Evolutionary conservation across 2,329 filamentous ascomycete species (phyloP).

Genomic region (Cordyceps tenuipes): DNA sequence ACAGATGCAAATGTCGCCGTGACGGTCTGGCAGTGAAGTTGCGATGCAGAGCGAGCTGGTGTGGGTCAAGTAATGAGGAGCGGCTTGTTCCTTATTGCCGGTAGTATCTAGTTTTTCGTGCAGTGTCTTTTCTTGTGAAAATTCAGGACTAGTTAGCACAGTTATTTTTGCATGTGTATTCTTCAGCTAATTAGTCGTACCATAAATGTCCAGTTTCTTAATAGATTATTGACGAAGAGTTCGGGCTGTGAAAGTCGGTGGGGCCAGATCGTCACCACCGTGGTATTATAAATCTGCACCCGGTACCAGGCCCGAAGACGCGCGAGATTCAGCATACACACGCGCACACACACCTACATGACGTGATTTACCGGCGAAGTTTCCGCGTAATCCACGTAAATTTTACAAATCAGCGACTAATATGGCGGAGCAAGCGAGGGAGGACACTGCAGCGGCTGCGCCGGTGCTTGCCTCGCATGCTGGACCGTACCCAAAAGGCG

Average conservation of each 20-base stretch:
- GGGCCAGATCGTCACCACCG: not conserved
- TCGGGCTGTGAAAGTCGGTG: not conserved
- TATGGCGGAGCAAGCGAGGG: constrained; percentile 32
- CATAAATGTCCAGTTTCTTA: no score
- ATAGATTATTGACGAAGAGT: no score
- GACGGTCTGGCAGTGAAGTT: not conserved
- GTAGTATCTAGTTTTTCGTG: not conserved
- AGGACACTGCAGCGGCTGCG: constrained; percentile 17
- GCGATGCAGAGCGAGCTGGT: not conserved
- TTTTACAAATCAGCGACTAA: not conserved
- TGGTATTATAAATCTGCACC: constrained; percentile 8
- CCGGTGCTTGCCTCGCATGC: constrained; percentile 17
- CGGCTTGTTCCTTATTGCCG: not conserved
- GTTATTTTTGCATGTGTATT: no score
- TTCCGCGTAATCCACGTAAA: not conserved
- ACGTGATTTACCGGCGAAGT: not conserved
- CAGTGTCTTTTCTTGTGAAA: no score
- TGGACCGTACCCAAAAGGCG: constrained; percentile 52
- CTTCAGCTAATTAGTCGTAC: no score
- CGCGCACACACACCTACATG: not conserved
- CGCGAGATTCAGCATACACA: no score
- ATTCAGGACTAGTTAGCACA: no score
- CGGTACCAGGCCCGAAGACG: no score
- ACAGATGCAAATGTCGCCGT: not conserved
- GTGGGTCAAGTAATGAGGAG: not conserved